phyloP scores from a whole-genome alignment of 2,329 filamentous ascomycete species.

The Teratosphaeria viscida region DNA sequence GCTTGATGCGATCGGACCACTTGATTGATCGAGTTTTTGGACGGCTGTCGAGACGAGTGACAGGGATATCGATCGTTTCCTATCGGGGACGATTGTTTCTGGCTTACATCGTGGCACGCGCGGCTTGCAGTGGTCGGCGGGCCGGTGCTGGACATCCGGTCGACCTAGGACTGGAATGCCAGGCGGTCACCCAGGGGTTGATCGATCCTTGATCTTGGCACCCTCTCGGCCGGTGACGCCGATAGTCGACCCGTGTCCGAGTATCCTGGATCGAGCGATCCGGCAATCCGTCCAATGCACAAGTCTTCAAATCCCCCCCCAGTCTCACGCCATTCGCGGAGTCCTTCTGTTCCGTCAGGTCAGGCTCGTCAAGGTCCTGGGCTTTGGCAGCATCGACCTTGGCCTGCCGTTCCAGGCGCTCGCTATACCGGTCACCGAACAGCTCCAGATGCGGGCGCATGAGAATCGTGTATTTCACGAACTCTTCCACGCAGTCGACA shows the following conservation, averaged over 20 bases:
- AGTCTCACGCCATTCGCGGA: background rate
- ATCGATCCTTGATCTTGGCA: no score
- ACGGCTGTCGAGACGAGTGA: no score
- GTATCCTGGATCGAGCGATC: background rate
- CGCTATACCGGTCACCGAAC: slow-evolving; percentile 54
- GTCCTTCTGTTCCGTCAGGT: background rate
- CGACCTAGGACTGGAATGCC: no score
- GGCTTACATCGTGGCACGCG: no score
- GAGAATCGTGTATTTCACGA: slow-evolving; percentile 57
- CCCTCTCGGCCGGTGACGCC: background rate
- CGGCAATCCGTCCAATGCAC: background rate
- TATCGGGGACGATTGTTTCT: no score
- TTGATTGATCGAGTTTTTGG: no score
- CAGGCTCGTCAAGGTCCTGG: background rate
- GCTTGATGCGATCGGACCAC: no score
- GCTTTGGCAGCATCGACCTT: background rate
- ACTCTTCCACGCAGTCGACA: slow-evolving; percentile 50
- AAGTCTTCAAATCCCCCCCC: background rate
- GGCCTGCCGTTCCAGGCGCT: slow-evolving; percentile 30
- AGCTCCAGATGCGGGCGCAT: slow-evolving; percentile 52
- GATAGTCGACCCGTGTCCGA: background rate
- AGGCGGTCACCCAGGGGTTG: no score
- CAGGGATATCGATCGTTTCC: no score
- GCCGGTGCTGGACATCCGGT: no score
- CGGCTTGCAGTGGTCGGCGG: no score